Conservation (phyloP, 177 flowering plant species). For the Telopea speciosissima region DNA sequence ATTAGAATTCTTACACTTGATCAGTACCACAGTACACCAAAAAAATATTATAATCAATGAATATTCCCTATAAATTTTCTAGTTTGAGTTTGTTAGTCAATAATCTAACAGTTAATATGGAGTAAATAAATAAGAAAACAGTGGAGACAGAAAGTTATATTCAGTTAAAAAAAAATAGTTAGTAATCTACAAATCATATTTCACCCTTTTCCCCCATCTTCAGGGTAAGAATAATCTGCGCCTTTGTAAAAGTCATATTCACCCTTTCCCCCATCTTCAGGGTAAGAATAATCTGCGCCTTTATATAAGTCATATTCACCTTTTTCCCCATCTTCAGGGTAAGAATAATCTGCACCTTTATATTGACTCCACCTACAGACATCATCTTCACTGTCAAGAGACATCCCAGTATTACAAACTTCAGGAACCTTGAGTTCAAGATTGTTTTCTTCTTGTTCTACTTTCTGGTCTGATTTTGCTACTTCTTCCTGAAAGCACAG, state of each 20-base stretch:
- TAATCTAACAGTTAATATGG: no score
- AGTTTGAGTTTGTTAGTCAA: no score
- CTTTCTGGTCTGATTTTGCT: no score
- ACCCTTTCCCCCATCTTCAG: not conserved
- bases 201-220: not conserved
- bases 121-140: no score
- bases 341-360: slow-evolving; percentile 14
- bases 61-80: no score
- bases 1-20: no score
- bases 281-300: slow-evolving; percentile 10
- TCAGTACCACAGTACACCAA: no score
- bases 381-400: slow-evolving; percentile 25
- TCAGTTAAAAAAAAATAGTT: no score
- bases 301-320: slow-evolving; percentile 9
- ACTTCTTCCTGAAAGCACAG: not conserved
- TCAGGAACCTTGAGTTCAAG: slow-evolving; percentile 17
- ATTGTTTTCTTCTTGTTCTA: not conserved
- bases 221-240: not conserved
- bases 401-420: slow-evolving; percentile 11
- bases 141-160: no score
- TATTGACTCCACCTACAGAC: slow-evolving; percentile 21
- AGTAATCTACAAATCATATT: no score
- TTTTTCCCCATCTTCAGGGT: not conserved
- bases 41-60: no score
- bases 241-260: slow-evolving; percentile 16